phyloP scores from a whole-genome alignment of 495 filamentous ascomycete species.

The Chaetomium fimeti region DNA sequence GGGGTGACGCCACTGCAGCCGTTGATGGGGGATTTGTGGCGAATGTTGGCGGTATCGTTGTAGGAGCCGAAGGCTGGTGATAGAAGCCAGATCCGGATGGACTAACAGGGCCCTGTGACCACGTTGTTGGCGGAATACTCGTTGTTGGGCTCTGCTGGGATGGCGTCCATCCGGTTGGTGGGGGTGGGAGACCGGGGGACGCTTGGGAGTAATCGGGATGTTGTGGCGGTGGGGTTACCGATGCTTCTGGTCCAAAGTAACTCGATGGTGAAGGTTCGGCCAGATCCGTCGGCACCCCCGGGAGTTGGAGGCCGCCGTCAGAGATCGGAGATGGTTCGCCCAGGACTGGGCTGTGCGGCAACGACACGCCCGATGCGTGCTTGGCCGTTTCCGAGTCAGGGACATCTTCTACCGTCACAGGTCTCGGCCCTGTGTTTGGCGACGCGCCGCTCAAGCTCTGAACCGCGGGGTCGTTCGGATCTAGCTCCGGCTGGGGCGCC shows the following conservation, averaged over 20 bases:
- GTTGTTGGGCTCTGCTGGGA: constrained; percentile 27
- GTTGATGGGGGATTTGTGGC: constrained; percentile 29
- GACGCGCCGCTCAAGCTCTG: constrained; percentile 47
- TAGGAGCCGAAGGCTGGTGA: constrained; percentile 24
- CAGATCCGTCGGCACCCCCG: constrained; percentile 36
- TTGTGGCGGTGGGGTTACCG: constrained; percentile 29
- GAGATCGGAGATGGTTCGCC: constrained; percentile 45
- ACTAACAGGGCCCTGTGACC: constrained; percentile 19
- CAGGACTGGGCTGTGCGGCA: constrained; percentile 42
- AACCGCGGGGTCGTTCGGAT: constrained; percentile 63
- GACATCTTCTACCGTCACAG: constrained; percentile 57
- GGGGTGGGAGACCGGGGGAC: constrained; percentile 25
- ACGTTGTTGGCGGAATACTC: constrained; percentile 28
- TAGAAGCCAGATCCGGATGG: constrained; percentile 18
- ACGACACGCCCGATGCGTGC: constrained; percentile 37
- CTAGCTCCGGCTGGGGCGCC: constrained; percentile 48
- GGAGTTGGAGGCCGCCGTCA: constrained; percentile 34
- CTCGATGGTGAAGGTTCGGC: constrained; percentile 29
- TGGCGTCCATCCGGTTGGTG: constrained; percentile 23
- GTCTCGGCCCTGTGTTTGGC: constrained; percentile 44
- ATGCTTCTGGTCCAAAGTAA: constrained; percentile 30
- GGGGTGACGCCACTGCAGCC: constrained; percentile 33
- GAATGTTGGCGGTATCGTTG: constrained; percentile 34
- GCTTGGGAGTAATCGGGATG: constrained; percentile 23
- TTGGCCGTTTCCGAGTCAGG: constrained; percentile 47